Base-by-base conservation (phyloP, 805 yeast genomes). In the Zygotorulaspora danielsina region DNA sequence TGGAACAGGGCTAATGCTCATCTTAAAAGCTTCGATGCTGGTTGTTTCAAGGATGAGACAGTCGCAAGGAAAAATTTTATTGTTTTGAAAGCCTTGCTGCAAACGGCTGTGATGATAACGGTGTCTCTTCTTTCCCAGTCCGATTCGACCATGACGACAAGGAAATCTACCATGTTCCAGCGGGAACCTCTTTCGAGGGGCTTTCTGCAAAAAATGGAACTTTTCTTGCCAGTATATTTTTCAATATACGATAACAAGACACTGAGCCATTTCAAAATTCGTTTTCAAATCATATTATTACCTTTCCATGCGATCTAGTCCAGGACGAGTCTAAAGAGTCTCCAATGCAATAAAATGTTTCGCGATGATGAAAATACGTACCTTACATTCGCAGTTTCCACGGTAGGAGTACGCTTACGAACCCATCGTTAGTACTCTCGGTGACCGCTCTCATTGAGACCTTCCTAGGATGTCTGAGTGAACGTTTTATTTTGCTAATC, bases 381-480 rank as follows among this genome's bases (percentile, higher is more conserved):
- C 67, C 64, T 58, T 74, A 81, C 93, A 82, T 82, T 83, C 93
- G 90, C 93, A 83, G 93, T 83, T 82, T 83, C 89, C 90, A 77
- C 93, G 93, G 89, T 81, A 83, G 84, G 66, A 78, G 72, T 78
- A 79, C 88, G 74, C 67, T 68, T 68, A 66, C 66, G 87, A 82
- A 81, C 89, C 89, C 84, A 82, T 72, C 80, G 73, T 76, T 57
- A 58, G 63, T 60, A 50, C 81, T 78, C 73, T 71, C 87, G 69
- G 88, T 83, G 89, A 81, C 89, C 90, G 93, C 86, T 72, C 72
- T 62, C 58, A 45, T 42, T 45, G 65, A 61, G 75, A 72, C 85
- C 90, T 82, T 83, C 90, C 89, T 78, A 79, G 93, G 89, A 83
- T 82, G 93, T 83, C 93, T 82, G 93, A 83, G 78, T 54, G 59